Evolutionary conservation across 2,329 filamentous ascomycete species (phyloP), one percentile per base, ranked within the genome.

Genomic region (Cytospora paraplurivora): DNA sequence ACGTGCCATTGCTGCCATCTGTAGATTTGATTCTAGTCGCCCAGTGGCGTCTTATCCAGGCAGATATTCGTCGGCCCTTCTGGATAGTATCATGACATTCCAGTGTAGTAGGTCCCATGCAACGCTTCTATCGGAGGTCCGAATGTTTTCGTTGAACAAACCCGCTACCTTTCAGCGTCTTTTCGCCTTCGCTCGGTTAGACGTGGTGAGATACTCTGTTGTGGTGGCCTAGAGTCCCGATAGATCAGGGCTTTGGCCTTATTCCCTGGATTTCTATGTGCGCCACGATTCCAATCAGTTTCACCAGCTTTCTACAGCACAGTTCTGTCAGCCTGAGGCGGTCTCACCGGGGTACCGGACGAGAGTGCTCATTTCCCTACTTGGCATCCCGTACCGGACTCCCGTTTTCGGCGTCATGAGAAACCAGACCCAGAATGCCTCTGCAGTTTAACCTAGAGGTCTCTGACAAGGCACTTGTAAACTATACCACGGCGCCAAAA

Each of bases 71-170:
- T 27, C 27, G 27, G 27, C 27, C 27, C 27, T 27, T 34, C 35
- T 41, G 32, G 47, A n/a, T 17, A 55, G 32, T 21, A 41, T 49
- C 37, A 55, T 61, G 51, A 17, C n/a, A 61, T 19, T 49, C 21
- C 11, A 27, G 50, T 61, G 33, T n/a, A 37, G 51, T n/a, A n/a
- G 17, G 47, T 61, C n/a, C n/a, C 38, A 38, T 55, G 58, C 58
- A 55, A 61, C 58, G 51, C 49, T 60, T 51, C 51, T 49, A 50
- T 54, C 58, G 58, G 58, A 61, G 51, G 58, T 61, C 58, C 58
- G 58, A 27, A 27, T 27, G 27, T 27, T 2, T 27, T 27, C 4
- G 27, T 27, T 27, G 27, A 27, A 27, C 27, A 27, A 27, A 27
- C 27, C 4, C 27, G 27, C 27, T 27, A 27, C 27, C 27, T 27